Percentiles rank a stretch among this genome's conserved stretches.
These are phyloP conservation scores for Ehretia macrophylla DNA, from an alignment of 257 asterid genomes.

Conservation along the genomic window DNA sequence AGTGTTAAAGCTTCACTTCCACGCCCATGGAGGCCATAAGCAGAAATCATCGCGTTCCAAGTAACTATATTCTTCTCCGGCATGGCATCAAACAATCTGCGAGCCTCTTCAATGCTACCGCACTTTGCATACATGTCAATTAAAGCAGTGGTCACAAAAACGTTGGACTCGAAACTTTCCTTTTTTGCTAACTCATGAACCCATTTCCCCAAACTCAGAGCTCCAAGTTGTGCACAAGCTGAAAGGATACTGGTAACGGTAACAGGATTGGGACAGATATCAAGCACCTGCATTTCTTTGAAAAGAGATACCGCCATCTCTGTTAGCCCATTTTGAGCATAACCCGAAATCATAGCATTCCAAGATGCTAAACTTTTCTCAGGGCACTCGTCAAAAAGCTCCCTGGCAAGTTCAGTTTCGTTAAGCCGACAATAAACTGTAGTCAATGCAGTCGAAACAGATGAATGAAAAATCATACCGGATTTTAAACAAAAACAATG, in stretches of 20 bases:
- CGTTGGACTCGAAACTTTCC: slow-evolving; percentile 52
- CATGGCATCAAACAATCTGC: slow-evolving; percentile 46
- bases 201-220: slow-evolving; percentile 78
- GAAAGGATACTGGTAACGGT: slow-evolving; percentile 80
- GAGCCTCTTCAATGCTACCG: slow-evolving; percentile 71
- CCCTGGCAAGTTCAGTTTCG: slow-evolving; percentile 57
- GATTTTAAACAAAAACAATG: slow-evolving; percentile 65
- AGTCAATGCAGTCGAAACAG: slow-evolving; percentile 74
- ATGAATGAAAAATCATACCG: slow-evolving; percentile 35
- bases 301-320: slow-evolving; percentile 71
- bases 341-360: slow-evolving; percentile 96
- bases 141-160: slow-evolving; percentile 69
- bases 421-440: slow-evolving; percentile 68
- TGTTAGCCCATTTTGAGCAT: slow-evolving; percentile 77
- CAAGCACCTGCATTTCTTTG: slow-evolving; percentile 72
- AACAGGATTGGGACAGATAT: slow-evolving; percentile 69
- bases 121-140: slow-evolving; percentile 89
- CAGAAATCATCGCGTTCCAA: slow-evolving; percentile 89
- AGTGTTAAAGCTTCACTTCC: slow-evolving; percentile 62
- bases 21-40: slow-evolving; percentile 80
- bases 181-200: slow-evolving; percentile 58
- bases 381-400: slow-evolving; percentile 61
- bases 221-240: slow-evolving; percentile 89
- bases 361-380: slow-evolving; percentile 71
- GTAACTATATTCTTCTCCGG: slow-evolving; percentile 69